Evolutionary conservation across 2,329 filamentous ascomycete species (phyloP).

Genomic region (Stemphylium lycopersici): DNA sequence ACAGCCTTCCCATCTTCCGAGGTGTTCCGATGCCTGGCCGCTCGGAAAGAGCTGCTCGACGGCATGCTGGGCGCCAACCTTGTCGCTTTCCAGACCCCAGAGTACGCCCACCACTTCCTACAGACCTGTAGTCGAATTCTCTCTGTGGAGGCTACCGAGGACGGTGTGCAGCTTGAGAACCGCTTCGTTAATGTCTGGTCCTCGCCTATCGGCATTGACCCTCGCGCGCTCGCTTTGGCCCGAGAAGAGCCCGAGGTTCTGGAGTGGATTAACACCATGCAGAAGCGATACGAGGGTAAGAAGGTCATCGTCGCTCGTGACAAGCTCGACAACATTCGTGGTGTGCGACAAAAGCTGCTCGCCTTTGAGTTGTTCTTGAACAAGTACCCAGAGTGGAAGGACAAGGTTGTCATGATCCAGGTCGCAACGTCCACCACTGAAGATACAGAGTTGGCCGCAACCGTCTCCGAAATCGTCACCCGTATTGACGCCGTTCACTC

Average conservation of each 20-base stretch:
- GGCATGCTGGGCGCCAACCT: slow-evolving; percentile 93
- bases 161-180: slow-evolving; percentile 89
- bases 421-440: slow-evolving; percentile 91
- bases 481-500: slow-evolving; percentile 92
- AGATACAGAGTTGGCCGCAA: slow-evolving; percentile 83
- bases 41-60: slow-evolving; percentile 84
- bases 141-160: slow-evolving; percentile 84
- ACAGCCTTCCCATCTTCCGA: slow-evolving; percentile 96
- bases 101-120: slow-evolving; percentile 92
- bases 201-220: slow-evolving; percentile 90
- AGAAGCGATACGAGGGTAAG: slow-evolving; percentile 85
- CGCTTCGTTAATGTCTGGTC: slow-evolving; percentile 89
- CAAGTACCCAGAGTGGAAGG: slow-evolving; percentile 87
- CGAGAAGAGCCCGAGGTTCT: slow-evolving; percentile 75
- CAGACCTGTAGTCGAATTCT: slow-evolving; percentile 93
- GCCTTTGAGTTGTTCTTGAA: slow-evolving; percentile 94
- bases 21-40: slow-evolving; percentile 89
- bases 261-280: slow-evolving; percentile 79
- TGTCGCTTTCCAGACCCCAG: slow-evolving; percentile 89
- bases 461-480: slow-evolving; percentile 91
- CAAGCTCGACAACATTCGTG: slow-evolving; percentile 90
- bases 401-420: slow-evolving; percentile 88
- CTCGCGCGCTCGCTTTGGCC: slow-evolving; percentile 72
- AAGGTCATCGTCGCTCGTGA: slow-evolving; percentile 90
- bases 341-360: slow-evolving; percentile 90